Base-by-base conservation (phyloP, 108 stramenopile genomes). In the Discostella stelligeroides region DNA sequence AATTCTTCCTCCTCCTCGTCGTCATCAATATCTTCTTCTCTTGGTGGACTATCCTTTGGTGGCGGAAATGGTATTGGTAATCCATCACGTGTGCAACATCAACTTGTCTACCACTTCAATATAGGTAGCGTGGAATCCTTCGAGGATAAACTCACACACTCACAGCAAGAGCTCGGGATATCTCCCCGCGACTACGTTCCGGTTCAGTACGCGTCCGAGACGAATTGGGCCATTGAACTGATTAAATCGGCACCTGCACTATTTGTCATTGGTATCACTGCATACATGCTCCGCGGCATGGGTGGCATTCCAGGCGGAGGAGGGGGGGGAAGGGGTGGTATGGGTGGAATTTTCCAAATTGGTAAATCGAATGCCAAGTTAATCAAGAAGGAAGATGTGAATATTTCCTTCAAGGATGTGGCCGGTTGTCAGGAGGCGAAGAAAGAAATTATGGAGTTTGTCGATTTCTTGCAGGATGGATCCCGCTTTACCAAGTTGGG, bases 401-500 rank as follows among this genome's bases (percentile, higher is more conserved):
- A 67, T 40, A 85, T 96, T 9, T 91, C 84, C 17, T 99, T 98
- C 75, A 85, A 84, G 68, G 96, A 98, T 82, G 99, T 99, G n/a
- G 99, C 99, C 7, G 99, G 99, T n/a, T 95, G 94, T 75, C 85
- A 97, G 56, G 94, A 96, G 87, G 98, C 99, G 28, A 99, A 99
- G 88, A 79, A 76, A 73, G 99, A 99, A 85, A 86, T 99, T 58
- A 97, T 98, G 97, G 99, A 99, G 76, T 97, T 99, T 77, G 99
- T 99, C 0, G 94, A 97, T 58, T 99, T 99, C 72, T 84, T 99
- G 59, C 91, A 96, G 70, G 89, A 95, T 59, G 82, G 92, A 0
- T 72, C 77, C 15, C 78, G 83, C 60, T 99, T 98, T 68, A 96
- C 95, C 4, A 92, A 96, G 72, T 70, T 98, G 21, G 97, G 98